Evolutionary conservation across 2,329 filamentous ascomycete genomes (phyloP).

Genomic region (Didymella keratinophila): DNA sequence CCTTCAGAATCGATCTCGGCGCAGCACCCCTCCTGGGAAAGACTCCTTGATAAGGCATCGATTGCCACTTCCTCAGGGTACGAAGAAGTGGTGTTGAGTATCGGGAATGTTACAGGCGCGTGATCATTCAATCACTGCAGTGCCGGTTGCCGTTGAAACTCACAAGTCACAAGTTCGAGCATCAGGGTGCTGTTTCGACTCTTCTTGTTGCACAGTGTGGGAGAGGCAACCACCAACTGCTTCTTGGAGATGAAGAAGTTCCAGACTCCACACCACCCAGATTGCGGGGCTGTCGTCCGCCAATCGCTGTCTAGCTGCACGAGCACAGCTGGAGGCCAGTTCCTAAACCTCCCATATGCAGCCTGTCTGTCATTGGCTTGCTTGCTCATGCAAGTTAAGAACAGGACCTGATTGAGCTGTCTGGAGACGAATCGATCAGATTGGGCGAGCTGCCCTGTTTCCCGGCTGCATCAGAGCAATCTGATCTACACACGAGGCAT

Average conservation of each 20-base stretch:
- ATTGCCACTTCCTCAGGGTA: background rate
- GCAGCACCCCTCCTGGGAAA: constrained; percentile 2
- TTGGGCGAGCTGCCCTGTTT: background rate
- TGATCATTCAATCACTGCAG: background rate
- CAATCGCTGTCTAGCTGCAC: constrained; percentile 3
- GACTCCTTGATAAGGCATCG: background rate
- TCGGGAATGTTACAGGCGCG: background rate
- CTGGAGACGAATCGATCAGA: background rate
- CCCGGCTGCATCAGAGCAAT: background rate
- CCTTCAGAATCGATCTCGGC: constrained; percentile 6
- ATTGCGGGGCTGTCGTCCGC: background rate
- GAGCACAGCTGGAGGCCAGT: background rate
- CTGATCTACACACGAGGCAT: background rate
- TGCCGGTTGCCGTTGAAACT: background rate
- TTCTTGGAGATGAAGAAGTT: background rate
- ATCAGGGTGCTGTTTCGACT: background rate
- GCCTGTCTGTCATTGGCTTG: constrained; percentile 1
- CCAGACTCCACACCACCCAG: constrained; percentile 3
- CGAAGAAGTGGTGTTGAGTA: background rate
- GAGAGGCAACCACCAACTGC: background rate
- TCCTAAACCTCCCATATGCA: constrained; percentile 6
- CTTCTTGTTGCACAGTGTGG: constrained; percentile 9
- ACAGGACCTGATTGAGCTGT: background rate
- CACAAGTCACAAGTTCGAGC: constrained; percentile 2
- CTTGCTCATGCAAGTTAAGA: constrained; percentile 8